Evolutionary conservation across 106 monocot genomes (phyloP), one percentile per base, ranked within the genome.

Genomic region (Dendrobium nobile): DNA sequence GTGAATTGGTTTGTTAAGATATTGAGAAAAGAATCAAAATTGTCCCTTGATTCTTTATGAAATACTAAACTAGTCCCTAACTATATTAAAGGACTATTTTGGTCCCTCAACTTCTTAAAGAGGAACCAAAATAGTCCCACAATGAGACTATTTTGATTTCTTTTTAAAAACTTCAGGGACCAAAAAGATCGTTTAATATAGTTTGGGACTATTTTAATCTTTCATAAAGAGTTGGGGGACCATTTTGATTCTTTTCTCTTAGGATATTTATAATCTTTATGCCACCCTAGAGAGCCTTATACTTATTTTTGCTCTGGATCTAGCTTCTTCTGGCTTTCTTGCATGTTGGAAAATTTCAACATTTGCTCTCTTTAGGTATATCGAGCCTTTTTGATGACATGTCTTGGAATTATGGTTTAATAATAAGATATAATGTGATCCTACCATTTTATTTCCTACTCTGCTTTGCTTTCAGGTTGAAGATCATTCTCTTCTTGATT

Each of bases 401-500:
- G 9, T 19, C 58, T 20, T 18, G 16, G 58, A 58, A 58, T 13
- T 58, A 58, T 58, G 16, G 58, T 58, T 47, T 58, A 58, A 5
- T 9, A 58, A 58, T 15, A 4, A 18, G 58, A 58, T 58, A 58
- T 58, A 20, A 58, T 58, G 58, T 18, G 20, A 58, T 4, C 47
- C 58, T 58, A 7, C 2, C 54, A 16, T 54, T 54, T 54, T 10
- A 54, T 26, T 64, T 77, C 80, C 51, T 42, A 51, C 54, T 68
- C 48, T 28, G 42, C 51, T 64, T 82, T 80, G 47, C 45, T 84
- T 87, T 87, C 85, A 99, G 99, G 90, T 80, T 84, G 90, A 91
- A 81, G 91, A 93, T 79, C 90, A 91, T 81, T 83, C 87, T 84
- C 80, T 93, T 45, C 78, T 99, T 77, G 92, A 99, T 80, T 99